phyloP scores from a whole-genome alignment of 306 rosid genomes.

The Trichosanthes truncata region DNA sequence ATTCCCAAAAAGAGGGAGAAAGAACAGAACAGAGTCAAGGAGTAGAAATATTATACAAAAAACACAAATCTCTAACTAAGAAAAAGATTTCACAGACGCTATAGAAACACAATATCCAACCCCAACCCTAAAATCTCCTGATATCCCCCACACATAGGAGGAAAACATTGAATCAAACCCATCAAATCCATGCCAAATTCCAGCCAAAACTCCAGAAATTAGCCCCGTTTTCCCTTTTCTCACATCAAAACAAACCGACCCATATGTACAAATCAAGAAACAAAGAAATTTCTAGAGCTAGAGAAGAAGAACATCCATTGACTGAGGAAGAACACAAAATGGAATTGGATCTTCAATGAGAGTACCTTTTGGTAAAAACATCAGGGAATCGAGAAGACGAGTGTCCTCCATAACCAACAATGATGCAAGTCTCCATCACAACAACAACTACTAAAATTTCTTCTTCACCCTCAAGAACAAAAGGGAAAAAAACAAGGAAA shows the following conservation, averaged over 20 bases:
- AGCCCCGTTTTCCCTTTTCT: neutral
- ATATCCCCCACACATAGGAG: slow-evolving; percentile 51
- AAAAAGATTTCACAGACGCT: slow-evolving; percentile 35
- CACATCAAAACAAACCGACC: neutral
- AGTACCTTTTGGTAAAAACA: slow-evolving; percentile 68
- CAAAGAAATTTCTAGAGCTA: neutral
- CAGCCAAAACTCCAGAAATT: slow-evolving; percentile 7
- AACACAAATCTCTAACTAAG: slow-evolving; percentile 7
- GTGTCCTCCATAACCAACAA: slow-evolving; percentile 42
- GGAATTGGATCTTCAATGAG: slow-evolving; percentile 32
- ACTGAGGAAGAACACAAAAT: slow-evolving; percentile 16
- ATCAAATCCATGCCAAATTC: slow-evolving; percentile 35
- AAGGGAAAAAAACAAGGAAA: neutral
- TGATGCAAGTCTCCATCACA: slow-evolving; percentile 44
- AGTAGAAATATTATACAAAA: slow-evolving; percentile 23
- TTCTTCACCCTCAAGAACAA: neutral
- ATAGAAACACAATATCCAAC: slow-evolving; percentile 29
- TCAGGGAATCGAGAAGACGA: slow-evolving; percentile 53
- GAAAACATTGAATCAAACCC: slow-evolving; percentile 46
- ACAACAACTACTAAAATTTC: neutral
- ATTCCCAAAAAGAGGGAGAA: neutral
- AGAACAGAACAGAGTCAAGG: slow-evolving; percentile 6
- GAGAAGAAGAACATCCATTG: slow-evolving; percentile 6
- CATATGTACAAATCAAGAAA: neutral
- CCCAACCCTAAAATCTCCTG: slow-evolving; percentile 37